Evolutionary conservation across 331 rosid genomes (phyloP).

Genomic region (Prunus yedoensis): DNA sequence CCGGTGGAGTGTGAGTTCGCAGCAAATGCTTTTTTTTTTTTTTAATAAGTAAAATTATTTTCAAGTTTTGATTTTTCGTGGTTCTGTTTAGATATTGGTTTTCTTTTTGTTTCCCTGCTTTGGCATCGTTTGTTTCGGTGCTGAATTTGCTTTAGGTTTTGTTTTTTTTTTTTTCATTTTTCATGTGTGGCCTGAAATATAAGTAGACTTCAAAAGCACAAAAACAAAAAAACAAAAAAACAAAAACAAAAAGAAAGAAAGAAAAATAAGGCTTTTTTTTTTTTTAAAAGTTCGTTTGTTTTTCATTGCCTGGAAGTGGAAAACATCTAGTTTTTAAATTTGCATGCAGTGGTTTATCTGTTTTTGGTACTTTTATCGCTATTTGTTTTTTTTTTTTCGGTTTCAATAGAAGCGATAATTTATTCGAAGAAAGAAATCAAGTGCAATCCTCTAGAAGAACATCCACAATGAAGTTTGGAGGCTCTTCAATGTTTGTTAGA

Average conservation of each 20-base stretch:
- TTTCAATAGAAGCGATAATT: too few relatives aligned
- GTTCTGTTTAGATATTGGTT: background rate
- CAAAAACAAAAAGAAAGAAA: too few relatives aligned
- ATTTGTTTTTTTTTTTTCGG: too few relatives aligned
- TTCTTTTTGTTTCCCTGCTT: background rate
- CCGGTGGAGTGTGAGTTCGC: slow-evolving; percentile 64
- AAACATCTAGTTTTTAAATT: background rate
- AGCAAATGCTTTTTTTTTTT: background rate
- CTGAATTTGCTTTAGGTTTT: background rate
- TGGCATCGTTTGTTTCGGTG: background rate
- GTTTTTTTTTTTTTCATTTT: background rate
- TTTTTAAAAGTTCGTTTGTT: background rate
- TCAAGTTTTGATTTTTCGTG: background rate
- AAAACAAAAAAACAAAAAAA: too few relatives aligned
- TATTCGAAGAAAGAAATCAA: too few relatives aligned
- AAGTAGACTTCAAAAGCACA: too few relatives aligned
- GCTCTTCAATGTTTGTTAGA: background rate
- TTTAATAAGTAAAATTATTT: background rate
- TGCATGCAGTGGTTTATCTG: background rate
- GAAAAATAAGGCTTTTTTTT: background rate
- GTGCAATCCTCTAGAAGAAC: too few relatives aligned
- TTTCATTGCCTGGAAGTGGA: background rate
- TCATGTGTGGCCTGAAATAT: background rate
- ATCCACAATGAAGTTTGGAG: too few relatives aligned
- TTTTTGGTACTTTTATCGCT: background rate